phyloP scores from a whole-genome alignment of 805 yeast species.

The Metschnikowia hibisci region DNA sequence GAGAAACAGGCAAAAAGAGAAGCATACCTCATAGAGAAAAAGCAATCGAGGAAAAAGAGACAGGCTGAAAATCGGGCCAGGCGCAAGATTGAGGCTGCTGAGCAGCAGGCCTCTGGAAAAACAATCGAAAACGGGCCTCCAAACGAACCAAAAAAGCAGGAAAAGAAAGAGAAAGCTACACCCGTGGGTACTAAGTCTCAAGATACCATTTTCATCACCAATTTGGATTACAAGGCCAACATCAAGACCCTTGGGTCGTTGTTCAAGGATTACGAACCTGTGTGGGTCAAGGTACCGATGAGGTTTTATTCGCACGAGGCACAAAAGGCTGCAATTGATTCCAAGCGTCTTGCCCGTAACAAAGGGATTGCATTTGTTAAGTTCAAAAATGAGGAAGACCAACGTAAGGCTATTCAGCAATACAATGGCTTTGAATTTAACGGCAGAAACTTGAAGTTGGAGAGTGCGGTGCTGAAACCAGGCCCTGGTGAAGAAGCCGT shows the following conservation, averaged over 20 bases:
- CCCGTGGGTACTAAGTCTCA: constrained; percentile 55
- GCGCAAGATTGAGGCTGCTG: constrained; percentile 5
- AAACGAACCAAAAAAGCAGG: not conserved
- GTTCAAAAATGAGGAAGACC: constrained; percentile 57
- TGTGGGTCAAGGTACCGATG: constrained; percentile 58
- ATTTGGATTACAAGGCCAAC: constrained; percentile 51
- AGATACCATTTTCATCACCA: constrained; percentile 59
- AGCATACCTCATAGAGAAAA: constrained; percentile 27
- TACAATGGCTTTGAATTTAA: constrained; percentile 61
- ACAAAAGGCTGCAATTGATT: no score
- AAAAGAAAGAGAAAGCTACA: constrained; percentile 20
- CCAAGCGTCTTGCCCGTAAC: constrained; percentile 40
- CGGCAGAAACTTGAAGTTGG: constrained; percentile 64
- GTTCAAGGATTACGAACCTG: constrained; percentile 48
- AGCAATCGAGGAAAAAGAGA: constrained; percentile 15
- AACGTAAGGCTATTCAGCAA: constrained; percentile 65
- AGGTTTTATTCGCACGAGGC: no score
- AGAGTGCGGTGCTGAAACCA: constrained; percentile 64
- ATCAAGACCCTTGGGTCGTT: constrained; percentile 43
- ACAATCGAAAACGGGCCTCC: no score
- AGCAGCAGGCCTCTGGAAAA: no score
- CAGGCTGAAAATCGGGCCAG: constrained; percentile 9
- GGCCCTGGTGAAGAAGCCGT: not conserved
- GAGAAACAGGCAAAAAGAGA: constrained; percentile 37
- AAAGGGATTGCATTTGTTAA: constrained; percentile 66